Percentiles rank a stretch among this genome's conserved stretches.
Evolutionary conservation across 1,284 basidiomycete genomes (phyloP).

Genomic region (Pterula multifida): DNA sequence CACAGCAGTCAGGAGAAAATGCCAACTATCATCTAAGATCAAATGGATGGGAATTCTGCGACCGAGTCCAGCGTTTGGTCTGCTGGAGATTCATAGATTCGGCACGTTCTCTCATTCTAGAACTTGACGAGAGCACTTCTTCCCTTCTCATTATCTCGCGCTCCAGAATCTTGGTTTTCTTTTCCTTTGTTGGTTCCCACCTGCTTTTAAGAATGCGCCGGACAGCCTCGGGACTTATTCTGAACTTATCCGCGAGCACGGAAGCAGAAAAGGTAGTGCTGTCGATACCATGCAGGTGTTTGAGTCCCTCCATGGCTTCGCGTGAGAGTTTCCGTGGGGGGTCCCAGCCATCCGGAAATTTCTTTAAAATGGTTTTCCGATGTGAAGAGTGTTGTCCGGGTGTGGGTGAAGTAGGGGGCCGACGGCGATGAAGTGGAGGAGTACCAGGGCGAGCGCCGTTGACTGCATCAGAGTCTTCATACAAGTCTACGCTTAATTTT

Average conservation of each 20-base stretch:
- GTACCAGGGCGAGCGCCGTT: conserved; percentile 25
- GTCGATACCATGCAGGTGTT: conserved; percentile 60
- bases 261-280: conserved; percentile 60
- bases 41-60: not conserved
- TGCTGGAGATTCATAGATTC: conserved; percentile 11
- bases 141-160: conserved; percentile 36
- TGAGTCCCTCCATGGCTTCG: conserved; percentile 81
- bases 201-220: conserved; percentile 73
- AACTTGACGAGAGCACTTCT: not conserved
- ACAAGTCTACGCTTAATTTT: conserved; percentile 33
- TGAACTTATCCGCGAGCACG: conserved; percentile 68
- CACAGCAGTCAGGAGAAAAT: no score
- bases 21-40: not conserved
- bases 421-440: conserved; percentile 27
- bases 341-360: conserved; percentile 72
- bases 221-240: conserved; percentile 79
- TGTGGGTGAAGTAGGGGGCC: conserved; percentile 32
- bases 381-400: conserved; percentile 44
- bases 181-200: conserved; percentile 58
- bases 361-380: conserved; percentile 40
- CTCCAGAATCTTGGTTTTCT: conserved; percentile 39
- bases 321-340: conserved; percentile 83
- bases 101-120: conserved; percentile 26
- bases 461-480: conserved; percentile 38
- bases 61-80: not conserved